phyloP scores from a whole-genome alignment of 352 stramenopile species.

The Globisporangium recalcitrans region DNA sequence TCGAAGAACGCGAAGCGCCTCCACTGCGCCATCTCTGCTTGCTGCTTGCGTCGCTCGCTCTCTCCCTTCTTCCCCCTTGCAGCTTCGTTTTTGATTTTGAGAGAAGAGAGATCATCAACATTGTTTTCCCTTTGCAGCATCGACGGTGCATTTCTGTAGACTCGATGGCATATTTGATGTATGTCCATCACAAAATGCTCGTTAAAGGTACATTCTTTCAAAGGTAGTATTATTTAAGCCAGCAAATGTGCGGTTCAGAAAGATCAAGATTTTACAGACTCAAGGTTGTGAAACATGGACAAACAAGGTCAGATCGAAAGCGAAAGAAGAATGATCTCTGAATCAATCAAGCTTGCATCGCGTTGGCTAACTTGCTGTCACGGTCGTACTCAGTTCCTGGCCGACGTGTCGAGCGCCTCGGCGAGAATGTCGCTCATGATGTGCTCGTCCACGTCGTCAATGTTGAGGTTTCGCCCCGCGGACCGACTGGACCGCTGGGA shows the following conservation, averaged over 20 bases:
- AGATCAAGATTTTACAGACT: no score
- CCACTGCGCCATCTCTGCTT: slow-evolving; percentile 73
- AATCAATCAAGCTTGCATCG: neutral
- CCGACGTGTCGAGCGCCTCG: slow-evolving; percentile 13
- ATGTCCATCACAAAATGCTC: no score
- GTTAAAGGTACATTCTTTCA: no score
- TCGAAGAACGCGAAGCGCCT: slow-evolving; percentile 88
- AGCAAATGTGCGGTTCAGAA: no score
- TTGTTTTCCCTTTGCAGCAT: neutral
- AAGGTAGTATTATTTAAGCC: no score
- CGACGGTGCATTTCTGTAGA: no score
- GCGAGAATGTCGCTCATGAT: slow-evolving; percentile 65
- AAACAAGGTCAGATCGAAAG: neutral
- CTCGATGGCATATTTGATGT: no score
- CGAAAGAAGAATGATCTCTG: neutral
- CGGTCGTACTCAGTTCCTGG: neutral
- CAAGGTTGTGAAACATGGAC: no score
- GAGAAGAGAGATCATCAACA: neutral
- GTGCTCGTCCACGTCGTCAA: slow-evolving; percentile 60
- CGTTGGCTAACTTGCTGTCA: neutral
- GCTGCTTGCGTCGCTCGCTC: neutral
- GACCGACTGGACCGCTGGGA: slow-evolving; percentile 9
- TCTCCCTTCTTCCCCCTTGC: no score
- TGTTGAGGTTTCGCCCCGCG: slow-evolving; percentile 25
- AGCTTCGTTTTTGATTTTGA: slow-evolving; percentile 12